Percentiles rank a stretch among this genome's conserved stretches.
These are phyloP conservation scores for Furcasterigmium furcatum DNA, from an alignment of 2,329 filamentous ascomycete genomes.

Conservation along the genomic window DNA sequence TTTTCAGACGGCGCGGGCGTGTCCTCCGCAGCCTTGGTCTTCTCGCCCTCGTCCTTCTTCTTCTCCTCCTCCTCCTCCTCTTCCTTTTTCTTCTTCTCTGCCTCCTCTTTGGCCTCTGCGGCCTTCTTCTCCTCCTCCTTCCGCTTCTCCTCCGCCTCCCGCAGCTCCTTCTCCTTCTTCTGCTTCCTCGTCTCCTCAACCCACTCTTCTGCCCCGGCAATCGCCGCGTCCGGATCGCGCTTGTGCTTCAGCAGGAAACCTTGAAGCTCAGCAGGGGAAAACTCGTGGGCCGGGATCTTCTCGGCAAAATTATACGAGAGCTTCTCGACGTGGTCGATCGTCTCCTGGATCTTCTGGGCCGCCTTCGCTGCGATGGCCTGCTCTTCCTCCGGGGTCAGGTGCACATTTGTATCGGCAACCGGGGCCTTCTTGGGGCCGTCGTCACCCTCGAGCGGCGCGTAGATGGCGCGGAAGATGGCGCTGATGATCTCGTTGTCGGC, in stretches of 20 bases:
- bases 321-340: slow-evolving; percentile 34
- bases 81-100: slow-evolving; percentile 23
- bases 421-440: slow-evolving; percentile 22
- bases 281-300: slow-evolving; percentile 50
- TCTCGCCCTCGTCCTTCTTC: slow-evolving; percentile 16
- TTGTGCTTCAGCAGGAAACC: slow-evolving; percentile 56
- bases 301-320: slow-evolving; percentile 47
- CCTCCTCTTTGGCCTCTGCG: slow-evolving; percentile 24
- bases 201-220: slow-evolving; percentile 45
- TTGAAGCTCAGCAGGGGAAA: slow-evolving; percentile 60
- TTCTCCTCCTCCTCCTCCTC: slow-evolving; percentile 18
- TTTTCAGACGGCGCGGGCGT: slow-evolving; percentile 5
- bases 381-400: slow-evolving; percentile 7
- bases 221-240: slow-evolving; percentile 43
- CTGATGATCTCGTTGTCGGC: slow-evolving; percentile 50
- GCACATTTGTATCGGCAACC: not conserved
- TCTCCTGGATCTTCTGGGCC: slow-evolving; percentile 26
- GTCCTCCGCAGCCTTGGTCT: slow-evolving; percentile 10
- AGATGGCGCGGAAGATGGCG: slow-evolving; percentile 57
- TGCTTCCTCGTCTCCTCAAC: slow-evolving; percentile 45
- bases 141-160: slow-evolving; percentile 36
- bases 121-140: slow-evolving; percentile 32
- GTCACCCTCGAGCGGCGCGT: slow-evolving; percentile 48
- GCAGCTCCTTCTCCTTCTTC: slow-evolving; percentile 41
- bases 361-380: slow-evolving; percentile 26